Base-by-base conservation (phyloP, 2,329 filamentous ascomycete species). In the Penicillium sp. region DNA sequence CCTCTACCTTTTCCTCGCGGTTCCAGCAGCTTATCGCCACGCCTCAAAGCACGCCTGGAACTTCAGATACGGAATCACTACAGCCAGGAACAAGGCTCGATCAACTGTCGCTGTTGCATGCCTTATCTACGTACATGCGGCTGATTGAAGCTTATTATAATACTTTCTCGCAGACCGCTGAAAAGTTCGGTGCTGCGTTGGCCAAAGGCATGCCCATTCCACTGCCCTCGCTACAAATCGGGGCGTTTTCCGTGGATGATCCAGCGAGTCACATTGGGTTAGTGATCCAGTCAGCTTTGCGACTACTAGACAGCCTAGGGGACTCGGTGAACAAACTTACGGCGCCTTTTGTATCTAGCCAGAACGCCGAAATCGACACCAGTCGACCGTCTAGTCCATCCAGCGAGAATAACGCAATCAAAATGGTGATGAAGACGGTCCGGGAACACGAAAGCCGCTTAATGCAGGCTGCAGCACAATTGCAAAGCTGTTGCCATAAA, bases 71-170 rank as follows among this genome's bases (percentile, higher is more conserved):
- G 21, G 21, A 42, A 42, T 9, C 12, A 23, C 19, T 8, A 15
- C 39, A 42, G 19, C 39, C 13, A 17, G 39, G 39, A 42, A 42
- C 21, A 42, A 23, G 21, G 19, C 44, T 67, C 19, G 49, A 27
- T 6, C n/a, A 49, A n/a, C 23, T 19, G 17, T 45, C 42, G 3
- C 42, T 45, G 8, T 13, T 45, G 17, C 25, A 29, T 29, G 25
- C 42, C 25, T 45, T 45, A 13, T 29, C 42, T 29, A 45, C 42
- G 4, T 45, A 45, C 10, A 45, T 45, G 17, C 42, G 42, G 25
- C 42, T 45, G 25, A 29, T 13, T 5, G 42, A 45, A 29, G 42
- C 25, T 45, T 29, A 45, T 45, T 25, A 45, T 45, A 45, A 27
- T 19, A 45, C 25, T 13, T 45, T 45, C 25, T 27, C 42, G 25